A percentile compares a stretch with the other conserved stretches of the same genome.
Conservation (phyloP, 139 green algal genomes). For the Closterium sp. region DNA sequence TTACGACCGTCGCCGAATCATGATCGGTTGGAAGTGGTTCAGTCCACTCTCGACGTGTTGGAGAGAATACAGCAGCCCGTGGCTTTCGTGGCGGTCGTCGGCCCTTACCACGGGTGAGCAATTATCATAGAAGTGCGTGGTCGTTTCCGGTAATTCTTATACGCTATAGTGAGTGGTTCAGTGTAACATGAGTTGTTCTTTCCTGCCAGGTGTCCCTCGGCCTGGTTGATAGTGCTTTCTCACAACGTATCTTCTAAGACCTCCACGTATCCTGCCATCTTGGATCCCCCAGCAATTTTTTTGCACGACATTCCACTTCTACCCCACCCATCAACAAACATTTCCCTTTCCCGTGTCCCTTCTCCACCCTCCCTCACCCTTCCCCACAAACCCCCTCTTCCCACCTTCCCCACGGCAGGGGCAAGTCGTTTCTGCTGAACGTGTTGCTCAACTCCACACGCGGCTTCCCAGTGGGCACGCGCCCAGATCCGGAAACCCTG, state of each 20-base stretch:
- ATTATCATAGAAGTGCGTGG: not conserved
- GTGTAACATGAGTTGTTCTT: no score
- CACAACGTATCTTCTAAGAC: not conserved
- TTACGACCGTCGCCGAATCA: not conserved
- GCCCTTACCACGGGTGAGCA: constrained; percentile 8
- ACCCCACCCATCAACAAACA: no score
- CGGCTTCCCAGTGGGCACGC: constrained; percentile 24
- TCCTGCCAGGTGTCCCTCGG: no score
- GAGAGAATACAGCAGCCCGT: constrained; percentile 4
- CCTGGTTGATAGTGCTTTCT: no score
- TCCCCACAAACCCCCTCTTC: not conserved
- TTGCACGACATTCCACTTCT: not conserved
- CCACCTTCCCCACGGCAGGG: not conserved
- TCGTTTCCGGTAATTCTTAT: no score
- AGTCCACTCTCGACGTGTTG: not conserved
- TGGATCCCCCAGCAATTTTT: not conserved
- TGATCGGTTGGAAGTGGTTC: not conserved
- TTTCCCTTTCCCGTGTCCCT: no score
- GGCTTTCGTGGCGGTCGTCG: constrained; percentile 2
- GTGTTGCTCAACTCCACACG: constrained; percentile 27
- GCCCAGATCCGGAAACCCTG: constrained; percentile 18
- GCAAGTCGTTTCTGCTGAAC: constrained; percentile 47
- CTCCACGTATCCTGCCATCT: not conserved
- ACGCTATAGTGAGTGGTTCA: no score
- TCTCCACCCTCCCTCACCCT: not conserved